Evolutionary conservation across 257 asterid genomes (phyloP).

Genomic region (Misopates orontium): DNA sequence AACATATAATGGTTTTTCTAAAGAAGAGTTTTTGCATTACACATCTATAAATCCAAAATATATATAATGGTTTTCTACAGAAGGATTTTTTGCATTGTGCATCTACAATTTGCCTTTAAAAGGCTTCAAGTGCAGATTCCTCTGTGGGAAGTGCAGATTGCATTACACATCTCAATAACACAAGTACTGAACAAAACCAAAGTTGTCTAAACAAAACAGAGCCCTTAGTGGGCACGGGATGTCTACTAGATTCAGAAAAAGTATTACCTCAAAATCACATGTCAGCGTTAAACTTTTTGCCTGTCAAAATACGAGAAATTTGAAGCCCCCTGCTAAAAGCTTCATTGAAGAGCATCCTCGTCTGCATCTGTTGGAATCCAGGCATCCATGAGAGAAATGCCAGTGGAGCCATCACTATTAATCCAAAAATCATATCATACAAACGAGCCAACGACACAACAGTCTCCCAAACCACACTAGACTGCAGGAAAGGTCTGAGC

Average conservation of each 20-base stretch:
- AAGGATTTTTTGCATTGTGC: too few relatives aligned
- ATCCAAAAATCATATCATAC: constrained; percentile 81
- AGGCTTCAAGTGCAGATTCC: too few relatives aligned
- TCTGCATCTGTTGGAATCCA: constrained; percentile 89
- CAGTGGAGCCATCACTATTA: constrained; percentile 84
- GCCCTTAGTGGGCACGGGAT: too few relatives aligned
- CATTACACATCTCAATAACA: background rate
- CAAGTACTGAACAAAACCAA: constrained; percentile 6
- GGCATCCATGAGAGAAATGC: constrained; percentile 95
- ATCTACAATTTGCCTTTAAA: too few relatives aligned
- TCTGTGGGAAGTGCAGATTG: too few relatives aligned
- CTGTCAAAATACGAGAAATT: constrained; percentile 84
- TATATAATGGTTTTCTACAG: too few relatives aligned
- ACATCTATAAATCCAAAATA: too few relatives aligned
- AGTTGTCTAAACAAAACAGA: background rate
- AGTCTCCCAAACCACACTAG: constrained; percentile 81
- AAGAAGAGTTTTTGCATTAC: too few relatives aligned
- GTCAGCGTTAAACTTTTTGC: constrained; percentile 52
- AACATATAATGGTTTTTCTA: too few relatives aligned
- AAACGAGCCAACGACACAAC: constrained; percentile 87
- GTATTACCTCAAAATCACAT: constrained; percentile 43
- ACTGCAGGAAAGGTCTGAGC: constrained; percentile 80
- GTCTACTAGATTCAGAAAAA: constrained; percentile 12
- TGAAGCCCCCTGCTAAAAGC: constrained; percentile 96
- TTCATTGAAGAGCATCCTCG: constrained; percentile 82